phyloP scores from a whole-genome alignment of 164 flowering plant genomes.

The Aristolochia contorta region DNA sequence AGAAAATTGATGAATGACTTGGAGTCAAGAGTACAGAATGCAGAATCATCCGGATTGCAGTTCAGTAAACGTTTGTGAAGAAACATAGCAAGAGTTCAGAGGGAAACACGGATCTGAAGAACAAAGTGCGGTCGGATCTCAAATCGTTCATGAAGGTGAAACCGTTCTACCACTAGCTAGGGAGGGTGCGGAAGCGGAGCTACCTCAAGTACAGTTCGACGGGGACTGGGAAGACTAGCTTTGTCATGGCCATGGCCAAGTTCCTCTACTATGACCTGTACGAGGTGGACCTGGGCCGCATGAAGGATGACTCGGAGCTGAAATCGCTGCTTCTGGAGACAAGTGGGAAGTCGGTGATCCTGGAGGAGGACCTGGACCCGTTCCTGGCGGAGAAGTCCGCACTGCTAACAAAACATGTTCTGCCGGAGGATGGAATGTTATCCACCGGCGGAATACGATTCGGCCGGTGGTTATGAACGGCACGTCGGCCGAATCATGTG shows the following conservation, averaged over 20 bases:
- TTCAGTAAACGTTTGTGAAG: no score
- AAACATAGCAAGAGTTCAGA: no score
- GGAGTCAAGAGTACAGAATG: no score
- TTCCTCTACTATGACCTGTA: conserved; percentile 58
- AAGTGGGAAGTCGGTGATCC: conserved; percentile 40
- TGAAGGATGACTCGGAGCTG: conserved; percentile 45
- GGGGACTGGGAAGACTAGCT: conserved; percentile 81
- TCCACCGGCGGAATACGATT: no score
- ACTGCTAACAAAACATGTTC: no score
- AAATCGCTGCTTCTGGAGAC: conserved; percentile 52
- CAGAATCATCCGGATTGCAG: no score
- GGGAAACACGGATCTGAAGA: conserved; percentile 54
- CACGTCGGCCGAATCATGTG: no score
- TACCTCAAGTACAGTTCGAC: conserved; percentile 63
- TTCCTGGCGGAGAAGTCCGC: conserved; percentile 26
- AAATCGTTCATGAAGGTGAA: conserved; percentile 60
- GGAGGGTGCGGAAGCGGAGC: conserved; percentile 83
- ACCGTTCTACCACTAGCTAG: conserved; percentile 62
- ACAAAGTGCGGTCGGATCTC: conserved; percentile 56
- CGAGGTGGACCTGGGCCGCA: conserved; percentile 47
- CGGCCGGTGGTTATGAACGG: no score
- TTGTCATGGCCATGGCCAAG: conserved; percentile 71
- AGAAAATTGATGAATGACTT: no score
- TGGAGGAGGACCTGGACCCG: conserved; percentile 66
- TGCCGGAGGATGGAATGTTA: no score